Evolutionary conservation across 192 early-diverging fungal genomes (phyloP), one percentile per base, ranked within the genome.

Genomic region (Linnemannia schmuckeri): DNA sequence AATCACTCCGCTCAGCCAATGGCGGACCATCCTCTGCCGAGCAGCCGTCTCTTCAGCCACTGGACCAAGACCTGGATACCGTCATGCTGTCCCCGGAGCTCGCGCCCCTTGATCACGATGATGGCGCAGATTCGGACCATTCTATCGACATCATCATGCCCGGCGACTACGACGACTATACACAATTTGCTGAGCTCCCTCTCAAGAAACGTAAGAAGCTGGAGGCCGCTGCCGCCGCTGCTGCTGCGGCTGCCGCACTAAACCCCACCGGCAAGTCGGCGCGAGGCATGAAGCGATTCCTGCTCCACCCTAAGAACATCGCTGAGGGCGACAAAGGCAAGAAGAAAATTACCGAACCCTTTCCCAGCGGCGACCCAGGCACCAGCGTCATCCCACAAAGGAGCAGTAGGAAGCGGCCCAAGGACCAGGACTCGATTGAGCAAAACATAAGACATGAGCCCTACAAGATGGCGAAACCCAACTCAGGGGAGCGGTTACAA

Each of bases 191-290:
- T 33, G 85, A 87, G 40, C 63, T 87, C 9, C 79, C 85, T 1
- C 76, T 81, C 40, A 87, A 81, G 37, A 87, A 81, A 66, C 70
- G 85, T 27, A 87, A 87, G 70, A 87, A 87, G 54, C 74, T 87
- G 85, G 80, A 81, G 76, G 76, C 76, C 7, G 72, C 82, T 8
- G 40, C 77, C 0, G 76, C 83, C n/a, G 82, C 82, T 22, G 76
- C 76, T 5, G 72, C 82, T 18, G 40, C 77, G 0, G 80, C 83
- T 18, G 82, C 77, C 12, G 61, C 30, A 35, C 61, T n/a, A 66
- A 27, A 38, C 12, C 30, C 44, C 18, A 6, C 54, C 3, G 49
- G 37, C 47, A 72, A 80, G 70, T 37, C 27, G 68, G 33, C 63
- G 52, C 35, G 72, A 40, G 79, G 76, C 7, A 66, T 87, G 76